Percentiles rank a stretch among this genome's conserved stretches.
These are phyloP conservation scores for Lithohypha guttulata DNA, from an alignment of 2,329 filamentous ascomycete genomes.

Conservation along the genomic window DNA sequence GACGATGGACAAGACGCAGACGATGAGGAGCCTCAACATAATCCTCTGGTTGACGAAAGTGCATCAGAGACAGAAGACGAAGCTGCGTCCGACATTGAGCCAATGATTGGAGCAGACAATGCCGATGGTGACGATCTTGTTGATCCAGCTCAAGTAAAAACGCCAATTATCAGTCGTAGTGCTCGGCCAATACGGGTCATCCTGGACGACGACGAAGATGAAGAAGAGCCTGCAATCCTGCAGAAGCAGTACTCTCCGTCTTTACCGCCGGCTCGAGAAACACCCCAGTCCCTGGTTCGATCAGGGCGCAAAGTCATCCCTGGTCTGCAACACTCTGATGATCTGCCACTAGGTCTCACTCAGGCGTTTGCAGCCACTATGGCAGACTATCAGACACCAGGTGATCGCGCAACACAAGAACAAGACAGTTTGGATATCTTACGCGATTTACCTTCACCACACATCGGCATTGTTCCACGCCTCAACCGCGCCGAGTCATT, in stretches of 20 bases:
- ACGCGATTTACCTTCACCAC: slow-evolving; percentile 41
- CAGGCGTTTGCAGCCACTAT: slow-evolving; percentile 88
- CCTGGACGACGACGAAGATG: slow-evolving; percentile 58
- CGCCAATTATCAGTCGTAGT: slow-evolving; percentile 33
- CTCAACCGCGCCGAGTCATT: slow-evolving; percentile 51
- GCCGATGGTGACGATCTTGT: slow-evolving; percentile 26
- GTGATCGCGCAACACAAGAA: slow-evolving; percentile 26
- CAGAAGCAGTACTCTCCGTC: slow-evolving; percentile 19
- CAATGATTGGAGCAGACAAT: slow-evolving; percentile 18
- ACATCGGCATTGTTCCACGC: slow-evolving; percentile 42
- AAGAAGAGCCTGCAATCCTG: slow-evolving; percentile 30
- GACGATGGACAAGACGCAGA: slow-evolving; percentile 21
- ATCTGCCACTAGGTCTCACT: slow-evolving; percentile 56
- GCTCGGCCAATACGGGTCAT: slow-evolving; percentile 47
- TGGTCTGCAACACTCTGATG: slow-evolving; percentile 45
- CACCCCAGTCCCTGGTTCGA: slow-evolving; percentile 54
- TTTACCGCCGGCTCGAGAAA: slow-evolving; percentile 25
- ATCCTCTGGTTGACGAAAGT: slow-evolving; percentile 29
- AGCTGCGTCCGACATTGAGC: slow-evolving; percentile 22
- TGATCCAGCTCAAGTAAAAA: slow-evolving; percentile 33
- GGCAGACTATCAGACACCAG: slow-evolving; percentile 44
- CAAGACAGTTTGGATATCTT: slow-evolving; percentile 43
- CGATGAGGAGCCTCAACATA: slow-evolving; percentile 19
- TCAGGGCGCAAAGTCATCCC: slow-evolving; percentile 63
- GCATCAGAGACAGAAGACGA: slow-evolving; percentile 30